Conservation (phyloP, 306 rosid genomes). For the Rosa multiflora region DNA sequence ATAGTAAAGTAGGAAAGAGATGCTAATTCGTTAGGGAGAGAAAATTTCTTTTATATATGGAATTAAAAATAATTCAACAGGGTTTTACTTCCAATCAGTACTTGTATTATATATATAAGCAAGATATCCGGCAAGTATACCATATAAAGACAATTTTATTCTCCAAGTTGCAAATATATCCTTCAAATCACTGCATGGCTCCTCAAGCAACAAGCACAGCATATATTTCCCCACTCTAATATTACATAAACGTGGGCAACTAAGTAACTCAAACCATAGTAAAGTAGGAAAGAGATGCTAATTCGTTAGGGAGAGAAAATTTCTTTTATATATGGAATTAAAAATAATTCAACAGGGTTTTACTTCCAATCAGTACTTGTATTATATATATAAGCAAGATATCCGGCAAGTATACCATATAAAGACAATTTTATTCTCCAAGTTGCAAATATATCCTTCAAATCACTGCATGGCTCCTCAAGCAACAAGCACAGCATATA, state of each 20-base stretch:
- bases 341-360: neutral
- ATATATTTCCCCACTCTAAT: neutral
- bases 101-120: neutral
- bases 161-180: neutral
- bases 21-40: neutral
- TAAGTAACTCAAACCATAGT: neutral
- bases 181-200: neutral
- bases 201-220: neutral
- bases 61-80: neutral
- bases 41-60: neutral
- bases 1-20: neutral
- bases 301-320: neutral
- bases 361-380: neutral
- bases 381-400: neutral
- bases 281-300: neutral
- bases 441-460: neutral
- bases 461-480: neutral
- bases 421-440: constrained; percentile 4
- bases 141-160: constrained; percentile 7
- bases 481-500: neutral
- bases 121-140: neutral
- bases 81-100: neutral
- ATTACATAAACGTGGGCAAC: neutral
- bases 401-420: neutral
- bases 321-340: neutral